Percentiles rank a stretch among this genome's conserved stretches.
These are phyloP conservation scores for Oenanthe javanica DNA, from an alignment of 140 eudicot species.

Conservation along the genomic window DNA sequence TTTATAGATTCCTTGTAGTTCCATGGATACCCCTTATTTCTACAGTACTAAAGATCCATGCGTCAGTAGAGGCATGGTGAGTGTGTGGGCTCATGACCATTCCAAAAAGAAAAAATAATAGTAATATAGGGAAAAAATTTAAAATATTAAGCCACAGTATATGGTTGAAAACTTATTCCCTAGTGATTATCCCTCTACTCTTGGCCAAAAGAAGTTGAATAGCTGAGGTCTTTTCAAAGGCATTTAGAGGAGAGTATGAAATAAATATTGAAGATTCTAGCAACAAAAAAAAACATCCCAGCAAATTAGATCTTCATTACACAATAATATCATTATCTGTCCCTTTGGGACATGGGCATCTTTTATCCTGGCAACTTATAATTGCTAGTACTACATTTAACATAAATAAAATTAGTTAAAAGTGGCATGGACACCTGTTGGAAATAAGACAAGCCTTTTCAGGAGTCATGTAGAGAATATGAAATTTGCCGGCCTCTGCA, in stretches of 20 bases:
- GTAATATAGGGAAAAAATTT: too few relatives aligned
- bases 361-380: too few relatives aligned
- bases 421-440: slow-evolving; percentile 28
- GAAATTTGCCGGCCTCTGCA: slow-evolving; percentile 68
- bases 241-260: background rate
- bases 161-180: background rate
- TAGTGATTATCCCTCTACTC: background rate
- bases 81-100: background rate
- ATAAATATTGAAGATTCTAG: too few relatives aligned
- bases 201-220: background rate
- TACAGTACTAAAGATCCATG: background rate
- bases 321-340: background rate
- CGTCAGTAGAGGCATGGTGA: background rate
- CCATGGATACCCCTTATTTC: background rate
- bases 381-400: too few relatives aligned
- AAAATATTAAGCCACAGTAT: background rate
- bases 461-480: slow-evolving; percentile 81
- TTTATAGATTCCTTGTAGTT: background rate
- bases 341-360: too few relatives aligned
- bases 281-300: background rate
- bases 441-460: slow-evolving; percentile 76
- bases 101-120: background rate
- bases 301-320: background rate
- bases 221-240: background rate
- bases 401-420: too few relatives aligned